Conservation (phyloP, 345 rosid genomes). For the Nasturtium officinale region DNA sequence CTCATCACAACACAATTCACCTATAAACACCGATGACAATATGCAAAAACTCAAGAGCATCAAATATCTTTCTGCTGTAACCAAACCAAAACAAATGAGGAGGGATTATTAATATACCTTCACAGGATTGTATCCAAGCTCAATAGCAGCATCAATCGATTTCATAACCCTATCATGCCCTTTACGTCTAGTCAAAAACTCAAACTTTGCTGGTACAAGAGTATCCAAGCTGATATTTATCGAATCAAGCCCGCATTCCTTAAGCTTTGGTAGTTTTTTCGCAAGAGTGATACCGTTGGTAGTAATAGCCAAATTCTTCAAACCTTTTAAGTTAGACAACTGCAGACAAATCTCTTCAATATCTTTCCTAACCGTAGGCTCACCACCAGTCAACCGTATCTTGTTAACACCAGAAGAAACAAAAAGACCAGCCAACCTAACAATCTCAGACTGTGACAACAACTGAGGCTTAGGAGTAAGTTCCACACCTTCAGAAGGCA, state of each 20-base stretch:
- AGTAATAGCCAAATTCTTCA: slow-evolving; percentile 78
- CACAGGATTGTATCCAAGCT: slow-evolving; percentile 80
- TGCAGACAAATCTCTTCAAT: slow-evolving; percentile 72
- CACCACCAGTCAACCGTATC: slow-evolving; percentile 94
- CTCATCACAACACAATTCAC: slow-evolving; percentile 97
- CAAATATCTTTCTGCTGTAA: slow-evolving; percentile 5
- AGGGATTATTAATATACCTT: slow-evolving; percentile 53
- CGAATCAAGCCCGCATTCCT: slow-evolving; percentile 69
- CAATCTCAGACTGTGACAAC: slow-evolving; percentile 64
- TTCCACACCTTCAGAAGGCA: slow-evolving; percentile 91
- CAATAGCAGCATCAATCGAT: slow-evolving; percentile 76
- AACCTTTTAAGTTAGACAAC: slow-evolving; percentile 76
- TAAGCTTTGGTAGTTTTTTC: slow-evolving; percentile 74
- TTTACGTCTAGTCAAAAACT: slow-evolving; percentile 84
- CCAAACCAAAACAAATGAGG: neutral
- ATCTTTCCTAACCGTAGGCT: slow-evolving; percentile 86
- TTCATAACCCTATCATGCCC: slow-evolving; percentile 81
- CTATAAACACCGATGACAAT: slow-evolving; percentile 41
- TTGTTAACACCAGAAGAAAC: slow-evolving; percentile 84
- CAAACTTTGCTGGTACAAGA: slow-evolving; percentile 84
- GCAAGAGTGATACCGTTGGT: slow-evolving; percentile 91
- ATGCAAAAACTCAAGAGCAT: slow-evolving; percentile 16
- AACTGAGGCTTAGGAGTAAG: slow-evolving; percentile 73
- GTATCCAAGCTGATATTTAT: slow-evolving; percentile 88
- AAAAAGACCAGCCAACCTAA: slow-evolving; percentile 71